A percentile compares a stretch with the other conserved stretches of the same genome.
These are phyloP conservation scores for Hypoxylon sp. DNA, from an alignment of 2,329 filamentous ascomycete species.

Conservation along the genomic window DNA sequence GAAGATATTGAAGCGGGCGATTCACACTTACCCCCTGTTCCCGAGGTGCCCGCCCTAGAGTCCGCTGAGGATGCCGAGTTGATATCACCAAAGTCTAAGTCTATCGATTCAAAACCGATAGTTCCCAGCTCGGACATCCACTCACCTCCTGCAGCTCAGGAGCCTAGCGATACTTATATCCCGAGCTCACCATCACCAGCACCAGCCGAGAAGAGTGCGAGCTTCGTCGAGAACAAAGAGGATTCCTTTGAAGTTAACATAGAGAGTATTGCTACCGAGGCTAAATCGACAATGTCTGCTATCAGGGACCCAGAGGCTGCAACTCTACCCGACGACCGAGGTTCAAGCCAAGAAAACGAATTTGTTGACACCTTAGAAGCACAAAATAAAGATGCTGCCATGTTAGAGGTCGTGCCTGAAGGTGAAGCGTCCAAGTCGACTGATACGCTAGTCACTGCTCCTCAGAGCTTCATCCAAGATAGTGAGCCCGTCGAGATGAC, in stretches of 20 bases:
- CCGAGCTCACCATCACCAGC: constrained; percentile 36
- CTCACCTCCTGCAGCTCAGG: constrained; percentile 56
- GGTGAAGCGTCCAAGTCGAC: constrained; percentile 12
- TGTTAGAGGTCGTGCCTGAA: constrained; percentile 14
- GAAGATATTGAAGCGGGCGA: constrained; percentile 23
- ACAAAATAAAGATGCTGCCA: constrained; percentile 19
- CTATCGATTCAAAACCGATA: constrained; percentile 60
- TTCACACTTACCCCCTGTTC: constrained; percentile 37
- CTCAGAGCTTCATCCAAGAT: constrained; percentile 27
- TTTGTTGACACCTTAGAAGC: constrained; percentile 14
- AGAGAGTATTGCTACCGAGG: constrained; percentile 15
- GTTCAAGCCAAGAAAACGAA: constrained; percentile 12
- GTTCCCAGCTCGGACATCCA: constrained; percentile 61
- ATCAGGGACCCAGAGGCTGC: constrained; percentile 25
- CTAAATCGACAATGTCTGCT: constrained; percentile 12
- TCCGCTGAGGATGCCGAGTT: constrained; percentile 41
- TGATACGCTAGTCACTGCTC: constrained; percentile 25
- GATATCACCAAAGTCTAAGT: constrained; percentile 53
- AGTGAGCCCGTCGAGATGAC: constrained; percentile 22
- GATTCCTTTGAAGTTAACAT: constrained; percentile 14
- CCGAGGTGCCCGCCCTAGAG: constrained; percentile 34
- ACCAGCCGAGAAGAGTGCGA: constrained; percentile 21
- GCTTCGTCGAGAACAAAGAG: constrained; percentile 25
- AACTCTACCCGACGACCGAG: constrained; percentile 14
- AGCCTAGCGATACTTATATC: constrained; percentile 33